These are phyloP conservation scores for Lasiodiplodia gonubiensis DNA, from an alignment of 2,329 filamentous ascomycete species.

Conservation along the genomic window DNA sequence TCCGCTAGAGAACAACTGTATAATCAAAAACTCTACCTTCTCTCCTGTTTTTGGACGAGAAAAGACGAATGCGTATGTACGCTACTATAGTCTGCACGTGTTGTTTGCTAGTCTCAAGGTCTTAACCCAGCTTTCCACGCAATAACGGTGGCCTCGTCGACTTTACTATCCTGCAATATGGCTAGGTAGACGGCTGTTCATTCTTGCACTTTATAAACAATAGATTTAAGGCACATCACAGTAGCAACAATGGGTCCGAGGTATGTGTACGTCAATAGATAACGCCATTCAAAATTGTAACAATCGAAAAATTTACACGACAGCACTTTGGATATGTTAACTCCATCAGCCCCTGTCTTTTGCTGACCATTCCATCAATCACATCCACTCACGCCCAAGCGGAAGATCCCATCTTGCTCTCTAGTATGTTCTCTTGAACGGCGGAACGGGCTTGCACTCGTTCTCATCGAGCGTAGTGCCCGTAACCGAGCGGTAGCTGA, in stretches of 20 bases:
- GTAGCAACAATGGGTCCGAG: not conserved
- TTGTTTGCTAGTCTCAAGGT: not conserved
- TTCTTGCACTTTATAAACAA: not conserved
- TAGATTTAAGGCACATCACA: not conserved
- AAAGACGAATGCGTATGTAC: not conserved
- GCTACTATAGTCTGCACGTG: not conserved
- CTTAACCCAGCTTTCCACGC: not conserved
- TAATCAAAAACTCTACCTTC: slow-evolving; percentile 9
- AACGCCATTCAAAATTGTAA: slow-evolving; percentile 6
- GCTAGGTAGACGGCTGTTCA: not conserved
- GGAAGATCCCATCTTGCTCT: not conserved
- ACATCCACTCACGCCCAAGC: not conserved
- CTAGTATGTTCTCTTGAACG: slow-evolving; percentile 93
- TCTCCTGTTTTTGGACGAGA: not conserved
- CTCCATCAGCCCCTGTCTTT: slow-evolving; percentile 9
- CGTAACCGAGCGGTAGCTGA: slow-evolving; percentile 84
- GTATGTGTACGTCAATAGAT: not conserved
- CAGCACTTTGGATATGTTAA: slow-evolving; percentile 6
- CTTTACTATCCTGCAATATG: not conserved
- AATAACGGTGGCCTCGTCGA: not conserved
- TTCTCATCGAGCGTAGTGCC: slow-evolving; percentile 86
- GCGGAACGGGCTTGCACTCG: slow-evolving; percentile 95
- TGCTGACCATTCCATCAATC: not conserved
- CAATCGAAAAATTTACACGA: slow-evolving; percentile 20
- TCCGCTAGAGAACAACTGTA: slow-evolving; percentile 13